Evolutionary conservation across 352 stramenopile species (phyloP).

Genomic region (Globisporangium rhizosaccharum): DNA sequence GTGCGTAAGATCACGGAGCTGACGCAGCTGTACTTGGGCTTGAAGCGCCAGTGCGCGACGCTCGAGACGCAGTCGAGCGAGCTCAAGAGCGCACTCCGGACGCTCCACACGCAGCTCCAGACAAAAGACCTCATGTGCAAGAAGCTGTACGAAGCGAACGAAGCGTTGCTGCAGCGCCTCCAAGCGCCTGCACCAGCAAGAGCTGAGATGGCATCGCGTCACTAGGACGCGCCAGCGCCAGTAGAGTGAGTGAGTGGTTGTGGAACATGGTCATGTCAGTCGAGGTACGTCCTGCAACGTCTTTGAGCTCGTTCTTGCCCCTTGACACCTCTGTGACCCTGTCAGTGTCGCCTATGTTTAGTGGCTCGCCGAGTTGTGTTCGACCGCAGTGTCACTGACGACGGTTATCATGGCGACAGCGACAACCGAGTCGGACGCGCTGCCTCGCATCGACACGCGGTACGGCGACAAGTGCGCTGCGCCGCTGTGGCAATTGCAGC

Average conservation of each 20-base stretch:
- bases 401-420: not conserved
- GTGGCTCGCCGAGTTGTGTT: too few species aligned
- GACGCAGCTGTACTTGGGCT: conserved; percentile 53
- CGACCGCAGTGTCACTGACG: not conserved
- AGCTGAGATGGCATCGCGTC: not conserved
- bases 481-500: conserved; percentile 4
- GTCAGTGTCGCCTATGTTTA: too few species aligned
- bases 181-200: conserved; percentile 6
- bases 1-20: conserved; percentile 53
- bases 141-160: conserved; percentile 61
- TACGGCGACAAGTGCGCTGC: conserved; percentile 9
- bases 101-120: conserved; percentile 34
- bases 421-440: not conserved
- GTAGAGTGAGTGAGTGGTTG: too few species aligned
- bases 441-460: conserved; percentile 12
- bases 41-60: conserved; percentile 41
- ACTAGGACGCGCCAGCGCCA: not conserved
- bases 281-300: too few species aligned
- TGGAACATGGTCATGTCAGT: not conserved
- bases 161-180: conserved; percentile 46
- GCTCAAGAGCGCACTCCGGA: conserved; percentile 25
- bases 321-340: too few species aligned
- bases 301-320: too few species aligned
- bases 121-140: conserved; percentile 49
- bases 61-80: conserved; percentile 33